Conservation (phyloP, 2,329 filamentous ascomycete genomes). For the Epichloe typhina region DNA sequence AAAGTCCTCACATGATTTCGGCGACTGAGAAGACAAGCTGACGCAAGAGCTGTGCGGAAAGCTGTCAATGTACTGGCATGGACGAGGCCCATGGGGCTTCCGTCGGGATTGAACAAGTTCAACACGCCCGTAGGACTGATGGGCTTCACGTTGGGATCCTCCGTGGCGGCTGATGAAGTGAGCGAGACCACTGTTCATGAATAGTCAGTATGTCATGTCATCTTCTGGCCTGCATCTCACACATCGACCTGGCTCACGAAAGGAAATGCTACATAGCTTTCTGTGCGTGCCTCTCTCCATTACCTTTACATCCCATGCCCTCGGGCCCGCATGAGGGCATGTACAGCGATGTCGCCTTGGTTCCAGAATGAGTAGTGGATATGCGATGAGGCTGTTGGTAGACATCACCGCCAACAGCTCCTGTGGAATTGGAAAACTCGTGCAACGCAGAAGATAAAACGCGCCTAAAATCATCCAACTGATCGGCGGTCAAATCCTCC, state of each 20-base stretch:
- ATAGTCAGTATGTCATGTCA: not conserved
- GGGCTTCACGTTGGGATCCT: constrained; percentile 16
- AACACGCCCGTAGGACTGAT: constrained; percentile 51
- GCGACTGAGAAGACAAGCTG: constrained; percentile 49
- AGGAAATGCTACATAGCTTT: not conserved
- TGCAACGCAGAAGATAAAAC: constrained; percentile 40
- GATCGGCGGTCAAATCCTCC: constrained; percentile 36
- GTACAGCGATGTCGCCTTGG: constrained; percentile 51
- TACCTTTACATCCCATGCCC: constrained; percentile 57
- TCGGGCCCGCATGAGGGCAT: constrained; percentile 56
- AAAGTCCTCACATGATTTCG: constrained; percentile 62
- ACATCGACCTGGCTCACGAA: too few relatives aligned
- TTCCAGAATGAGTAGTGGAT: constrained; percentile 31
- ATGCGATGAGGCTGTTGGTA: constrained; percentile 44
- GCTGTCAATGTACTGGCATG: constrained; percentile 65
- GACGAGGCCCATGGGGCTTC: constrained; percentile 52
- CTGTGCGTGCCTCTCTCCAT: not conserved
- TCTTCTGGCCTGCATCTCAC: too few relatives aligned
- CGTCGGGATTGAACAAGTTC: constrained; percentile 51
- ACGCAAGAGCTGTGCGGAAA: constrained; percentile 65
- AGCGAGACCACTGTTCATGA: constrained; percentile 45
- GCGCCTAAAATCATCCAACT: constrained; percentile 38
- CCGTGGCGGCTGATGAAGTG: constrained; percentile 25
- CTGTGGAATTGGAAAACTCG: constrained; percentile 46
- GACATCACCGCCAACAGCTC: constrained; percentile 26